A percentile compares a stretch with the other conserved stretches of the same genome.
Conservation (phyloP, 805 yeast genomes). For the Phaffomyces antillensis region DNA sequence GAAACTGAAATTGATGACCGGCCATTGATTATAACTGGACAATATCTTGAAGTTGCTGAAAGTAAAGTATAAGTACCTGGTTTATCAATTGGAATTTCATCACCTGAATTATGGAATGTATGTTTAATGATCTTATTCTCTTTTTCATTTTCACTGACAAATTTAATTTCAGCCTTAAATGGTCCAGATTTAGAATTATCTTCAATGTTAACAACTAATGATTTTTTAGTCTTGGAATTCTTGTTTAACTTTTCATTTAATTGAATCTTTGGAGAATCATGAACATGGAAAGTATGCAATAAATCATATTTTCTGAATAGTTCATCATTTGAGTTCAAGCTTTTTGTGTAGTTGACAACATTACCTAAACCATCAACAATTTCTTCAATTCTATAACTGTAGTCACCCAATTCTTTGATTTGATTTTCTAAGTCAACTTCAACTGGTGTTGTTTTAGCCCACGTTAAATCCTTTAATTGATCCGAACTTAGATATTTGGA, state of each 20-base stretch:
- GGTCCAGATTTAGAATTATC: slow-evolving; percentile 25
- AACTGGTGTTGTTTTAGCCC: slow-evolving; percentile 37
- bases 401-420: slow-evolving; percentile 40
- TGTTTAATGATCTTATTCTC: slow-evolving; percentile 15
- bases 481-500: slow-evolving; percentile 22
- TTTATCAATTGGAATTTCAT: slow-evolving; percentile 33
- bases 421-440: slow-evolving; percentile 37
- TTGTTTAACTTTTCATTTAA: slow-evolving; percentile 34
- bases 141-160: slow-evolving; percentile 22
- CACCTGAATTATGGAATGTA: slow-evolving; percentile 23
- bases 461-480: slow-evolving; percentile 33
- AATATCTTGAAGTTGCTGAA: slow-evolving; percentile 49
- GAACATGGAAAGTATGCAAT: slow-evolving; percentile 41
- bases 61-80: slow-evolving; percentile 65
- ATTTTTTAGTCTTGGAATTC: slow-evolving; percentile 31
- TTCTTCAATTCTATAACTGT: slow-evolving; percentile 48
- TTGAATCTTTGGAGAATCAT: slow-evolving; percentile 47
- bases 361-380: slow-evolving; percentile 67
- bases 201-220: slow-evolving; percentile 28
- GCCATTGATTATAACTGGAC: slow-evolving; percentile 62
- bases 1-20: slow-evolving; percentile 48
- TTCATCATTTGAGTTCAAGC: slow-evolving; percentile 22
- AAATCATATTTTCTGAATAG: slow-evolving; percentile 29
- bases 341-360: slow-evolving; percentile 33
- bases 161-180: slow-evolving; percentile 28